Percentiles rank a stretch among this genome's conserved stretches.
These are phyloP conservation scores for Bryopsis sp. DNA, from an alignment of 139 green algal genomes.

Conservation along the genomic window DNA sequence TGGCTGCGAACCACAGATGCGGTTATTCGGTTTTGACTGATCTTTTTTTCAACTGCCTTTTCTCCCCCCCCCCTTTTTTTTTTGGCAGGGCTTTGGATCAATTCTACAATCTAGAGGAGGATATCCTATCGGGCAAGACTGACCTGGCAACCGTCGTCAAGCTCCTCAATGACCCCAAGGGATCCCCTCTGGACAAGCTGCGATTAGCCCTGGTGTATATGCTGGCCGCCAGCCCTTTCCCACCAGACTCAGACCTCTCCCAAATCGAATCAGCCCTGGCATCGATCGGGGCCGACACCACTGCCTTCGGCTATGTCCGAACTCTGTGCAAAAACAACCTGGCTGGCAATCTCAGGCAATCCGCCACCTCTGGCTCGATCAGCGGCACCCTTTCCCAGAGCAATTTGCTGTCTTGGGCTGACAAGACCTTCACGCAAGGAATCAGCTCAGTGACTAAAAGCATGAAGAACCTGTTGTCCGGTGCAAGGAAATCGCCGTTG, in stretches of 20 bases:
- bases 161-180: conserved; percentile 32
- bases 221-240: conserved; percentile 53
- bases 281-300: conserved; percentile 51
- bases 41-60: no score
- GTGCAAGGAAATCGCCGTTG: conserved; percentile 61
- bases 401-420: conserved; percentile 85
- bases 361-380: conserved; percentile 1
- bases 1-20: no score
- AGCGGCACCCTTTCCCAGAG: conserved; percentile 23
- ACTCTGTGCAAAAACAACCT: conserved; percentile 81
- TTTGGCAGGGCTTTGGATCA: conserved; percentile 53
- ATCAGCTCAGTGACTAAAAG: conserved; percentile 78
- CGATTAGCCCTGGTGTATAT: conserved; percentile 82
- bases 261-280: conserved; percentile 47
- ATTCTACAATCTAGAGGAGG: conserved; percentile 76
- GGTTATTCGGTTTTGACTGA: no score
- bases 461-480: conserved; percentile 85
- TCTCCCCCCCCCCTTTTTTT: background rate
- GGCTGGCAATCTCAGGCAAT: conserved; percentile 31
- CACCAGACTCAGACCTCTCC: conserved; percentile 27
- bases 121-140: conserved; percentile 69
- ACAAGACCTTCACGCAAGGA: conserved; percentile 83
- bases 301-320: conserved; percentile 79
- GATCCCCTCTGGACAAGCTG: conserved; percentile 76
- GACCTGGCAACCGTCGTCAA: conserved; percentile 49